phyloP scores from a whole-genome alignment of 345 rosid species.

The Nasturtium officinale region DNA sequence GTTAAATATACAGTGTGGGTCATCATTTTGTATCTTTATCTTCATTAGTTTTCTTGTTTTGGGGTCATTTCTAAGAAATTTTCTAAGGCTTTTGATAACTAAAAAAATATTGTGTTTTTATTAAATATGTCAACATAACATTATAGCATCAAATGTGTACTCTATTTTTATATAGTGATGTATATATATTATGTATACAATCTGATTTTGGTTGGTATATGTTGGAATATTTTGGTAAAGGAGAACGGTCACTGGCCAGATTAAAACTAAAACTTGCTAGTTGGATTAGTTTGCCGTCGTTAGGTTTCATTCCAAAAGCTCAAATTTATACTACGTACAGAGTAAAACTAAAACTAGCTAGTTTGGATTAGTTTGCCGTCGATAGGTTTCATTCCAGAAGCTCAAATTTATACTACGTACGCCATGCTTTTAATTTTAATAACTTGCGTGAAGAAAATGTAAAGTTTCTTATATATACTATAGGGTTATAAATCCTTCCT shows the following conservation, averaged over 20 bases:
- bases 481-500: no score
- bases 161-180: neutral
- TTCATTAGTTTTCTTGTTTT: conserved; percentile 5
- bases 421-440: neutral
- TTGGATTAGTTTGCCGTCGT: no score
- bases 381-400: neutral
- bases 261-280: neutral
- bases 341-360: no score
- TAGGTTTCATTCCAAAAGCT: no score
- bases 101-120: neutral
- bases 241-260: neutral
- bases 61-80: neutral
- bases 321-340: no score
- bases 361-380: neutral
- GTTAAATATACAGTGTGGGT: neutral
- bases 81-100: neutral
- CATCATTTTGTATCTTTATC: neutral
- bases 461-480: no score
- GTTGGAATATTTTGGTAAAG: neutral
- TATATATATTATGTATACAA: no score
- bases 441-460: no score
- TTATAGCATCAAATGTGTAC: neutral
- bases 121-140: neutral
- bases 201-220: neutral
- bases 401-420: neutral